phyloP scores from a whole-genome alignment of 2,329 filamentous ascomycete species.

The Aspergillus phoenicis region DNA sequence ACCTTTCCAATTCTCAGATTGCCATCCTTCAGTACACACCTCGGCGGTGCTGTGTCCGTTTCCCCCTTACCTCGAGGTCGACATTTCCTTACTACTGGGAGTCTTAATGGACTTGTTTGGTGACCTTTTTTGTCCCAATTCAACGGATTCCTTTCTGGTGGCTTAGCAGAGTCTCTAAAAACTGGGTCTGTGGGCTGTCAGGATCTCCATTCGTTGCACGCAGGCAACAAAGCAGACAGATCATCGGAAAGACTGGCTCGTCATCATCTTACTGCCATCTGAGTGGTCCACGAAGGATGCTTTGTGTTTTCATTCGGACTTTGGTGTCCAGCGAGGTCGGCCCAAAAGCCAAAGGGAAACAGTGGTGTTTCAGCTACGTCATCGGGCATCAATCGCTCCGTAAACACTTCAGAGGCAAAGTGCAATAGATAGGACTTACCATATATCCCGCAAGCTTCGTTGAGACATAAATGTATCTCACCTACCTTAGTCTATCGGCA shows the following conservation, averaged over 20 bases:
- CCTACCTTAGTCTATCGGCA: background rate
- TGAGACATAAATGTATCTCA: background rate
- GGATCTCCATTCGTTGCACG: slow-evolving; percentile 8
- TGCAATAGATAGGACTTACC: slow-evolving; percentile 8
- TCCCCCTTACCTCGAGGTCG: background rate
- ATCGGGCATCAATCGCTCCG: slow-evolving; percentile 26
- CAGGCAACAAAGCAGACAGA: slow-evolving; percentile 11
- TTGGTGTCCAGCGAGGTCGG: slow-evolving; percentile 6
- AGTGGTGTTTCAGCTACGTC: slow-evolving; percentile 23
- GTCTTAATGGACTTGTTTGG: background rate
- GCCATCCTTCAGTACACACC: slow-evolving; percentile 1
- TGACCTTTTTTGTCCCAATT: background rate
- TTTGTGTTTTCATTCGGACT: slow-evolving; percentile 2
- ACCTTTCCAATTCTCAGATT: background rate
- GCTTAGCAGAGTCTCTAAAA: background rate
- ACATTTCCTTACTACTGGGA: background rate
- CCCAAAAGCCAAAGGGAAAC: slow-evolving; percentile 5
- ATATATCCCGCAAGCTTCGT: slow-evolving; percentile 9
- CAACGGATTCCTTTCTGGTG: background rate
- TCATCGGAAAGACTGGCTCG: slow-evolving; percentile 1
- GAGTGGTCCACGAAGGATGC: slow-evolving; percentile 9
- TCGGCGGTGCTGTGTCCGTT: background rate
- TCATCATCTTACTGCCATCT: slow-evolving; percentile 1
- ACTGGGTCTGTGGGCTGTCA: background rate
- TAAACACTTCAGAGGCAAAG: slow-evolving; percentile 12